Evolutionary conservation across 805 yeast genomes (phyloP), one percentile per base, ranked within the genome.

Genomic region (Metschnikowia kunwiensis): DNA sequence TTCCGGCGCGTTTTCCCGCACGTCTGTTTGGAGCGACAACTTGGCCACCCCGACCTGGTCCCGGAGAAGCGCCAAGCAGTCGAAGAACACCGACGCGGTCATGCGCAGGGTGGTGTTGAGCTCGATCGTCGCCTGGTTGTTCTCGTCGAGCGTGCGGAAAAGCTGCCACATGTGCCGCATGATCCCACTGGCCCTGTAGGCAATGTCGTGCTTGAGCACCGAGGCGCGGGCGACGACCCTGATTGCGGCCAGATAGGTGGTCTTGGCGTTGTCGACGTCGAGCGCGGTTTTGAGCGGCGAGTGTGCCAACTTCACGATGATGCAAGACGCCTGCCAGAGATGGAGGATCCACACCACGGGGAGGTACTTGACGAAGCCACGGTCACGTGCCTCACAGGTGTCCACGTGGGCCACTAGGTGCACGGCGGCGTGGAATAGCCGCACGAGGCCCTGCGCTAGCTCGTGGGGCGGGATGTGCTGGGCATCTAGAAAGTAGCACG

Each of bases 161-260:
- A 88, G 69, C 42, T 83, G 86, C 98, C 98, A 91, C 68, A 88
- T 81, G 54, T 88, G 88, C 52, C 84, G 76, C 93, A 93, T 86
- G 41, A 93, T 87, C 7, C 96, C 96, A 30, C 95, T 80, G 0
- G 95, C 85, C 47, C 97, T 74, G 57, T 86, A 86, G 0, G 97
- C 86, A 71, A 93, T 80, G 55, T 91, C 98, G 61, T 89, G 93
- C 51, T 87, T 87, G 50, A 86, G 68, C 19, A 91, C 82, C 0
- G 96, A 86, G 0, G 96, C 94, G 42, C 78, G 78, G 39, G 79
- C 74, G 1, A 93, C 79, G 30, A 85, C 60, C 13, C 74, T 68
- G 15, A 85, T 78, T 1, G 93, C 93, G 15, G 68, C 65, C 43
- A 75, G 75, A 50, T 82, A 86, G 20, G 83, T 72, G 36, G 72